These are phyloP conservation scores for Volutella citrinella DNA, from an alignment of 2,329 filamentous ascomycete species.

Conservation along the genomic window DNA sequence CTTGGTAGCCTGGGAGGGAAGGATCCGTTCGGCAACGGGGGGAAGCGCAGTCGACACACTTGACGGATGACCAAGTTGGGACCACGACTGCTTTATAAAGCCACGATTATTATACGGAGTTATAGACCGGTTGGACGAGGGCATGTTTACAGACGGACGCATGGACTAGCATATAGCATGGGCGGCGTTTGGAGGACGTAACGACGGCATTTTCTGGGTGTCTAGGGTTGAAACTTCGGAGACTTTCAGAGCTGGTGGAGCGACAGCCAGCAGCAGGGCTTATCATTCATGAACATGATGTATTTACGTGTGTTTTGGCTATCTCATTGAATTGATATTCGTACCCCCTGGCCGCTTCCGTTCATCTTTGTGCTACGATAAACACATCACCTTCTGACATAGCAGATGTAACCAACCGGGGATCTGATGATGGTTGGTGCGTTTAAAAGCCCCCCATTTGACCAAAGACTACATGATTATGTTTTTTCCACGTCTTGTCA, in stretches of 20 bases:
- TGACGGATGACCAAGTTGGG: too few species aligned
- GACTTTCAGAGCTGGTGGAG: constrained; percentile 15
- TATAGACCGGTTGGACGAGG: constrained; percentile 24
- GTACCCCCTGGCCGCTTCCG: background rate
- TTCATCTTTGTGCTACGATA: too few species aligned
- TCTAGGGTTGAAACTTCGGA: constrained; percentile 16
- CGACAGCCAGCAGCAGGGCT: constrained; percentile 5
- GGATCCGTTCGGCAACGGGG: constrained; percentile 50
- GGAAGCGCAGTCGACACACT: constrained; percentile 51
- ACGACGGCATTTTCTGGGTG: constrained; percentile 26
- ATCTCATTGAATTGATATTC: too few species aligned
- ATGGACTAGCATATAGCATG: constrained; percentile 35
- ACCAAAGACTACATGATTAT: too few species aligned
- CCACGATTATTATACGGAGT: constrained; percentile 19
- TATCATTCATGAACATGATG: constrained; percentile 18
- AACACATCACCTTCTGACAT: too few species aligned
- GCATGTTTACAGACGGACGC: constrained; percentile 33
- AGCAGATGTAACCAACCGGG: too few species aligned
- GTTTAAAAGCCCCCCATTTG: too few species aligned
- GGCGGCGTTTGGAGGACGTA: constrained; percentile 36
- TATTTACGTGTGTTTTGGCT: constrained; percentile 1
- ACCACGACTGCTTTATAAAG: constrained; percentile 9
- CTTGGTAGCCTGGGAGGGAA: constrained; percentile 59
- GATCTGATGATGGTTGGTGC: too few species aligned
- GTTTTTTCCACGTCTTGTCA: too few species aligned